Evolutionary conservation across 2,329 filamentous ascomycete species (phyloP).

Genomic region (Cercospora sp.): DNA sequence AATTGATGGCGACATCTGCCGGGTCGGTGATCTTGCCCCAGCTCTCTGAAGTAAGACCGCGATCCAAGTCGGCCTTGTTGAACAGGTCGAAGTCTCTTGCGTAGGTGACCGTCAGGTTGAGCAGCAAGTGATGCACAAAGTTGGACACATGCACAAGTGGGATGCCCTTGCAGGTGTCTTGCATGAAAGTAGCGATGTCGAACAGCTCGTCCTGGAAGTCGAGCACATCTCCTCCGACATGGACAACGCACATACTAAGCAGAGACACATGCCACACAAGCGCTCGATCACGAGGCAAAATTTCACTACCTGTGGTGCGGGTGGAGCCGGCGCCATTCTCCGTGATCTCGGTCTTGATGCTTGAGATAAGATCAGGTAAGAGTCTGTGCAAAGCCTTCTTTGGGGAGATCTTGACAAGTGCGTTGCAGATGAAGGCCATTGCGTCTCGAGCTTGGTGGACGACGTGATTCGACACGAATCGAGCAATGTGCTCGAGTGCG

Average conservation of each 20-base stretch:
- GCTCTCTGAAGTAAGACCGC: conserved; percentile 72
- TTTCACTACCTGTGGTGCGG: conserved; percentile 87
- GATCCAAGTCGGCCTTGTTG: conserved; percentile 70
- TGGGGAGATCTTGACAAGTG: conserved; percentile 91
- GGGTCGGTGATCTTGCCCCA: conserved; percentile 82
- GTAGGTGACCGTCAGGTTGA: conserved; percentile 93
- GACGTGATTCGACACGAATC: conserved; percentile 90
- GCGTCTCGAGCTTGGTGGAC: conserved; percentile 96
- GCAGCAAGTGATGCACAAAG: conserved; percentile 91
- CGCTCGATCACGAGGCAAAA: conserved; percentile 86
- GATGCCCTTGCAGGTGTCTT: conserved; percentile 88
- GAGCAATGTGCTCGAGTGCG: conserved; percentile 84
- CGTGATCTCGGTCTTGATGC: conserved; percentile 94
- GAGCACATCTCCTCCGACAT: conserved; percentile 86
- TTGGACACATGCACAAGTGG: conserved; percentile 96
- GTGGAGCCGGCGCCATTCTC: conserved; percentile 95
- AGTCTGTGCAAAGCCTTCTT: conserved; percentile 90
- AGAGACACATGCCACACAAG: conserved; percentile 97
- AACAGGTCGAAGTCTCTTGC: conserved; percentile 86
- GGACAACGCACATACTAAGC: conserved; percentile 96
- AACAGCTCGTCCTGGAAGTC: conserved; percentile 87
- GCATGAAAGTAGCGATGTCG: conserved; percentile 92
- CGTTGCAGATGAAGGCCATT: conserved; percentile 98
- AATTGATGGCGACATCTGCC: conserved; percentile 76
- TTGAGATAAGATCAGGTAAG: conserved; percentile 83